phyloP scores from a whole-genome alignment of 768 basidiomycete species.

The Suillus decipiens region DNA sequence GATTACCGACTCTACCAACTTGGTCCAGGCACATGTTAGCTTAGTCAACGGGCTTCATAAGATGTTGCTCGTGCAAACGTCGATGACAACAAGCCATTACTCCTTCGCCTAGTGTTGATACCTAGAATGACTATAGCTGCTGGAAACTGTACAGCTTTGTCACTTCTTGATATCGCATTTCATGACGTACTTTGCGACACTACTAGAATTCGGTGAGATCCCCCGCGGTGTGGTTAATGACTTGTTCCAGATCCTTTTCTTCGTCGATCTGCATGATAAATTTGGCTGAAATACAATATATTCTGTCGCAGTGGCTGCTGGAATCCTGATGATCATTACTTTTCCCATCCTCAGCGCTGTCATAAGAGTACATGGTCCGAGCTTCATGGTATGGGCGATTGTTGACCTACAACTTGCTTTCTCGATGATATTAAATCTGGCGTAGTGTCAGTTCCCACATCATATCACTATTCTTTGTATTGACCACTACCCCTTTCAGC shows the following conservation, averaged over 20 bases:
- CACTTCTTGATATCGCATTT: constrained; percentile 66
- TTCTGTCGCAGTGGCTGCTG: constrained; percentile 47
- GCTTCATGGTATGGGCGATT: constrained; percentile 47
- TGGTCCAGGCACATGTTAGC: constrained; percentile 63
- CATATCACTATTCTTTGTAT: background rate
- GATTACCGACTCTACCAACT: constrained; percentile 70
- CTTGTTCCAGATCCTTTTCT: constrained; percentile 65
- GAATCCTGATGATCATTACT: constrained; percentile 52
- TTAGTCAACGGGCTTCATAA: constrained; percentile 46
- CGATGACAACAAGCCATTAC: constrained; percentile 39
- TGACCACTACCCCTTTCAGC: constrained; percentile 38
- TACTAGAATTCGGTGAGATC: constrained; percentile 62
- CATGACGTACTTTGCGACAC: constrained; percentile 66
- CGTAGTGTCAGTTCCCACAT: constrained; percentile 49
- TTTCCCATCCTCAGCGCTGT: constrained; percentile 65
- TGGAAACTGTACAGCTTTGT: constrained; percentile 64
- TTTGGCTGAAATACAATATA: constrained; percentile 72
- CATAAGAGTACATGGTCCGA: constrained; percentile 51
- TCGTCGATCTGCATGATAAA: constrained; percentile 56
- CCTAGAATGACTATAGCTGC: constrained; percentile 59
- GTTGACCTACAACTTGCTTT: constrained; percentile 51
- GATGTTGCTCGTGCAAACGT: no score
- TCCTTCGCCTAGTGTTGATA: constrained; percentile 53
- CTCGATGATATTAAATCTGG: constrained; percentile 52
- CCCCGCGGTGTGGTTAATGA: constrained; percentile 68